Base-by-base conservation (phyloP, 2,329 filamentous ascomycete species). In the Ceratocystis eucalypticola region DNA sequence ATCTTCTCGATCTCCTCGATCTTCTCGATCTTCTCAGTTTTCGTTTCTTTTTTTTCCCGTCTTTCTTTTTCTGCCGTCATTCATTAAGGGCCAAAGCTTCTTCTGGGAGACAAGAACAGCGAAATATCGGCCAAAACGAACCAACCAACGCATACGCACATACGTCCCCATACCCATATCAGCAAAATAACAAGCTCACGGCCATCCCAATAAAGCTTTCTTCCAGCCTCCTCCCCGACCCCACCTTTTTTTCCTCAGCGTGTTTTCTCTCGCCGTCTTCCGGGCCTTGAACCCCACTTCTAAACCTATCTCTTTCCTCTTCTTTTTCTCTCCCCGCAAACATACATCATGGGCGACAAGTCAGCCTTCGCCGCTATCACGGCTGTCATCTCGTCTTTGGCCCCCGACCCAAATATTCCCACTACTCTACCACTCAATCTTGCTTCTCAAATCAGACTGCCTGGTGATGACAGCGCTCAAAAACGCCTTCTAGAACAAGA, bases 401-500 rank as follows among this genome's bases (percentile, higher is more conserved):
- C 81, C 68, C 73, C 74, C 69, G 77, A 79, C 67, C 73, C 76
- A 41, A 76, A 76, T 69, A 73, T 75, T 62, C 71, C 74, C 48
- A 72, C 73, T 69, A 73, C 76, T 63, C 74, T 76, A 64, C 74
- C 77, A 66, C 74, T 77, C 68, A 76, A 75, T 63, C 73, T 76
- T 66, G 78, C 77, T 67, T 75, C 76, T 64, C 79, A 82, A 70
- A 80, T 93, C 73, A 82, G 82, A 69, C 82, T 97, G 28, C 92
- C 93, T 15, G 94, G 94, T 67, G 82, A 84, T 67, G 83, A 91
- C 68, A 88, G 84, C 57, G 77, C 84, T 45, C 88, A 88, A 70
- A 97, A 97, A 78, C 81, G 83, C 70, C 82, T 82, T 41, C 84
- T 97, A 69, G 91, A 97, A 77, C 81, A 82, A 68, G 93, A 97